Percentiles rank a stretch among this genome's conserved stretches.
phyloP scores from a whole-genome alignment of 106 monocot genomes.

The Acorus calamus region DNA sequence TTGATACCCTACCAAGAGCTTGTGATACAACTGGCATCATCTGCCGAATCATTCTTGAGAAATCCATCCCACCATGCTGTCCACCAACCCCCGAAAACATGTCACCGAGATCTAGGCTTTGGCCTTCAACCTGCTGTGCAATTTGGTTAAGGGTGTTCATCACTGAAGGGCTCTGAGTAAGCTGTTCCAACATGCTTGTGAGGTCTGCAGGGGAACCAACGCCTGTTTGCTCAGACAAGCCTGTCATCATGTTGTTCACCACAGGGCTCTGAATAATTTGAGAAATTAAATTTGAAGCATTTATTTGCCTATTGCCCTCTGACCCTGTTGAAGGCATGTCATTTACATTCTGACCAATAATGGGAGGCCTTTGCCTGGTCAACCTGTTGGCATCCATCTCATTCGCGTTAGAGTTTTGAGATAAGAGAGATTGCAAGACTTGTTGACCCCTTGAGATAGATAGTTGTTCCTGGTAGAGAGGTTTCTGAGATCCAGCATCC shows the following conservation, averaged over 20 bases:
- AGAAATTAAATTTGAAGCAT: conserved; percentile 42
- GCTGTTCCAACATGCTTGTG: conserved; percentile 45
- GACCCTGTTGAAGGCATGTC: conserved; percentile 12
- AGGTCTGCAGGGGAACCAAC: conserved; percentile 32
- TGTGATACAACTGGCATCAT: conserved; percentile 95
- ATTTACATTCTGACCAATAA: conserved; percentile 13
- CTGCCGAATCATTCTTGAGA: conserved; percentile 71
- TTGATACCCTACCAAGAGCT: conserved; percentile 35
- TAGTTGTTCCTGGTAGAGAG: conserved; percentile 18
- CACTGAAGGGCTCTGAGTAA: conserved; percentile 33
- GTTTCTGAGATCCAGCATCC: conserved; percentile 5
- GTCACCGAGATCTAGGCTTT: conserved; percentile 18
- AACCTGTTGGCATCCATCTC: conserved; percentile 8
- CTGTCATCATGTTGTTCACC: conserved; percentile 38
- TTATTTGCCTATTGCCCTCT: conserved; percentile 15
- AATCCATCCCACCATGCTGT: conserved; percentile 44
- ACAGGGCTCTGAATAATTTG: conserved; percentile 36
- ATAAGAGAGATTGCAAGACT: conserved; percentile 34
- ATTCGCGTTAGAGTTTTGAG: conserved; percentile 16
- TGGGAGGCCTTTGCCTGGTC: conserved; percentile 7
- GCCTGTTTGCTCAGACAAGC: conserved; percentile 44
- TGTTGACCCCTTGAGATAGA: conserved; percentile 47
- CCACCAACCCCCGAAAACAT: conserved; percentile 19
- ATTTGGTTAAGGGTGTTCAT: conserved; percentile 31
- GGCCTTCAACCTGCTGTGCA: conserved; percentile 29